These are phyloP conservation scores for Vaccinium corymbosum DNA, from an alignment of 148 eudicot species.

Conservation along the genomic window DNA sequence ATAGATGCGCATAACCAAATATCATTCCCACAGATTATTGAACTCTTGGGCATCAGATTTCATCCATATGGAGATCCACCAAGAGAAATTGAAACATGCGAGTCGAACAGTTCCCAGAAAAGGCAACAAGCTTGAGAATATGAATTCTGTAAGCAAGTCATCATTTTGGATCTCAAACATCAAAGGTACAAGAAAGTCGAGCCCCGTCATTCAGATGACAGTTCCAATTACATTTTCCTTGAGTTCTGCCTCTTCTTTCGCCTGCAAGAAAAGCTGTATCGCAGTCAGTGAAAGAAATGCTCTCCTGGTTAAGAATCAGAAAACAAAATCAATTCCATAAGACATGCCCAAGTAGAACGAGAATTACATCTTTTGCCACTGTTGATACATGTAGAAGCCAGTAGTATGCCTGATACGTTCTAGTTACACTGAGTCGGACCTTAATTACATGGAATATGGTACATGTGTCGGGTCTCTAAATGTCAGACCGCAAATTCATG, in stretches of 20 bases:
- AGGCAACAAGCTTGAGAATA: neutral
- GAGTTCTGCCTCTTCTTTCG: neutral
- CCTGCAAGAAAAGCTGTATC: neutral
- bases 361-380: neutral
- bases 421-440: too few species aligned
- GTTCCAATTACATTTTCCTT: neutral
- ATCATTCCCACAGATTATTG: neutral
- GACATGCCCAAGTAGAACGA: neutral
- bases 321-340: neutral
- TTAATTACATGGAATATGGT: neutral
- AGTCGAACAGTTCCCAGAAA: neutral
- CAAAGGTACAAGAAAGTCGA: neutral
- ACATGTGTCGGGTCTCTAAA: neutral
- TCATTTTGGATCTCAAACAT: neutral
- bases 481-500: neutral
- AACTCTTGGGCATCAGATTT: neutral
- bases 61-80: neutral
- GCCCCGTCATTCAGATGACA: neutral
- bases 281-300: neutral
- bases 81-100: neutral
- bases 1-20: neutral
- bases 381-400: too few species aligned
- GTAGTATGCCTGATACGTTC: too few species aligned
- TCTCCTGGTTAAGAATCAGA: neutral
- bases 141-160: neutral